Conservation (phyloP, 2,329 filamentous ascomycete species). For the Cryphonectria radicalis region DNA sequence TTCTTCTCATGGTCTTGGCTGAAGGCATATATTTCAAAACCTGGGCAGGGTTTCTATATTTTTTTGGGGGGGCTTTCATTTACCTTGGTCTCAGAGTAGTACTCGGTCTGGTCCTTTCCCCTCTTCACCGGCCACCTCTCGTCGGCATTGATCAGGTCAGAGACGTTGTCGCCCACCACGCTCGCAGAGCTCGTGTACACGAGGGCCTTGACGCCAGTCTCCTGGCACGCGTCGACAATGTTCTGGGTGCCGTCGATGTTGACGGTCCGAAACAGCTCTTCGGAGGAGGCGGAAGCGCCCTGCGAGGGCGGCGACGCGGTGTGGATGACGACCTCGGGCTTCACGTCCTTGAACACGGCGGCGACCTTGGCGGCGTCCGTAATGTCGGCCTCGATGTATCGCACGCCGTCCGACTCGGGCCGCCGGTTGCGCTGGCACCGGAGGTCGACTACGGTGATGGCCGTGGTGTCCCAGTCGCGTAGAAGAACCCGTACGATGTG, state of each 20-base stretch:
- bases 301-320: constrained; percentile 75
- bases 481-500: constrained; percentile 78
- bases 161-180: constrained; percentile 80
- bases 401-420: constrained; percentile 56
- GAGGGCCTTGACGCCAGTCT: constrained; percentile 75
- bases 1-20: not conserved
- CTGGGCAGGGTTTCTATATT: not conserved
- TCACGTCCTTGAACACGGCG: constrained; percentile 65
- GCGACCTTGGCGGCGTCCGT: constrained; percentile 66
- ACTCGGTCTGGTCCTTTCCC: constrained; percentile 72
- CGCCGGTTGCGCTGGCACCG: constrained; percentile 72
- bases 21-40: not conserved
- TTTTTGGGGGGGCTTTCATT: not conserved
- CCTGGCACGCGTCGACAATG: constrained; percentile 74
- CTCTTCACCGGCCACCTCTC: constrained; percentile 80
- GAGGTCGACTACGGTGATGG: constrained; percentile 74
- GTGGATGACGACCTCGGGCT: constrained; percentile 86
- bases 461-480: constrained; percentile 56
- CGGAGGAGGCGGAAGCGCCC: constrained; percentile 55
- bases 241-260: constrained; percentile 86
- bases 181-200: constrained; percentile 92
- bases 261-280: constrained; percentile 74
- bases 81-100: constrained; percentile 92
- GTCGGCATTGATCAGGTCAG: constrained; percentile 81
- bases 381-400: constrained; percentile 79